Evolutionary conservation across 352 stramenopile species (phyloP).

Genomic region (Phytopythium sindhum): DNA sequence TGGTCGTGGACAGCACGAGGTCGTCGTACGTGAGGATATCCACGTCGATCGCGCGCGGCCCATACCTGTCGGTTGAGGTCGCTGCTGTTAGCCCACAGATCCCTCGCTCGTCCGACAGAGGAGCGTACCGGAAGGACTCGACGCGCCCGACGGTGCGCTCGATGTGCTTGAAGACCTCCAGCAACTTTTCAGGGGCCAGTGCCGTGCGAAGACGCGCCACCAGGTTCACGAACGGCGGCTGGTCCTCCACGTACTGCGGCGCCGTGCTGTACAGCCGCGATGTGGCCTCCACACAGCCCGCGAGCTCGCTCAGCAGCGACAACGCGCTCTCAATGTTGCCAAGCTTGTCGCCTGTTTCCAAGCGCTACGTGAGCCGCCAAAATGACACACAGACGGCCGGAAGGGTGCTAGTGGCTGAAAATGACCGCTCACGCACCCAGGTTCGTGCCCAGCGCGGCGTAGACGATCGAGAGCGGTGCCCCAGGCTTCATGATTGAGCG

Average conservation of each 20-base stretch:
- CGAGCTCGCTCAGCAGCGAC: constrained; percentile 39
- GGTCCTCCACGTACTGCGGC: constrained; percentile 94
- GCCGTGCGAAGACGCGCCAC: constrained; percentile 86
- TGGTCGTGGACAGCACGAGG: constrained; percentile 62
- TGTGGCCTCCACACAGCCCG: constrained; percentile 62
- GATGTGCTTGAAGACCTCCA: constrained; percentile 87
- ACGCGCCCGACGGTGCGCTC: constrained; percentile 87
- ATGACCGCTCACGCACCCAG: constrained; percentile 31
- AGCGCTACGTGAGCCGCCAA: neutral
- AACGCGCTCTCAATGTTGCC: constrained; percentile 63
- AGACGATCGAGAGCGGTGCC: constrained; percentile 20
- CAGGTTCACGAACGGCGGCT: constrained; percentile 95
- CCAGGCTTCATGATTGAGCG: neutral
- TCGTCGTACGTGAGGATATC: constrained; percentile 94
- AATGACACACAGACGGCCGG: neutral
- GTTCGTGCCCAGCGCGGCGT: constrained; percentile 72
- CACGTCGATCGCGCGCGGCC: constrained; percentile 93
- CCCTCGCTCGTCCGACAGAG: neutral
- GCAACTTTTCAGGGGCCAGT: constrained; percentile 68
- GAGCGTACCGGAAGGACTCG: constrained; percentile 43
- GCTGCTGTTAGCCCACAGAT: neutral
- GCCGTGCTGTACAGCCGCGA: constrained; percentile 92
- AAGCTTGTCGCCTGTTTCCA: constrained; percentile 61
- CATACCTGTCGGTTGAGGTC: constrained; percentile 57
- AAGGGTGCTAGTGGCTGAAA: neutral